A percentile compares a stretch with the other conserved stretches of the same genome.
phyloP scores from a whole-genome alignment of 73 alveolate species.

The Paramecium biaurelia region DNA sequence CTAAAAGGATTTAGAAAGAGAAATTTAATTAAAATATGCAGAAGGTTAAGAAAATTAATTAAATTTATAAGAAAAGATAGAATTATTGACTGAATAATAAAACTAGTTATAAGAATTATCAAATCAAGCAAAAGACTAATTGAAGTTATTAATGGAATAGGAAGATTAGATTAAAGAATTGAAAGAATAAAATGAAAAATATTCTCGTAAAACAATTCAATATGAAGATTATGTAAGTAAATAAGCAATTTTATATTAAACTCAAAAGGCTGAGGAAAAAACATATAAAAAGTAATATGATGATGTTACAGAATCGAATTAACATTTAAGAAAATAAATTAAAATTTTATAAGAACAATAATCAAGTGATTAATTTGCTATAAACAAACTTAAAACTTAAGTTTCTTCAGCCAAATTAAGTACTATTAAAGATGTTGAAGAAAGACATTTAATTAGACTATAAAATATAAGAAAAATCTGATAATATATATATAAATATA shows the following conservation, averaged over 20 bases:
- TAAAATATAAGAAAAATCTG: conserved; percentile 31
- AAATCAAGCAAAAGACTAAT: neutral
- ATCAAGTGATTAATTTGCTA: neutral
- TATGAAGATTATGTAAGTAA: conserved; percentile 7
- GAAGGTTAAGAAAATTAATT: neutral
- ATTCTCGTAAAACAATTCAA: neutral
- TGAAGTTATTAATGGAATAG: neutral
- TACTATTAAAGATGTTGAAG: conserved; percentile 11
- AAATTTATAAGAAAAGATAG: neutral
- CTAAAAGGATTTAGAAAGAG: neutral
- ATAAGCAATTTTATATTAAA: neutral
- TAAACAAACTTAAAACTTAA: neutral
- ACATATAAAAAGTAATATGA: neutral
- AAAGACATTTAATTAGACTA: neutral
- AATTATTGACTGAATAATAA: neutral
- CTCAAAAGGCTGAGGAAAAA: neutral
- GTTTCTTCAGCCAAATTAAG: neutral
- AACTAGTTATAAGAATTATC: neutral
- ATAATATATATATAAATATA: neutral
- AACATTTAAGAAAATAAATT: neutral
- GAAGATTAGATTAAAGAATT: neutral
- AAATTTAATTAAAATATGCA: neutral
- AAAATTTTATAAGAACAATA: neutral
- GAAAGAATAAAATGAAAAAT: neutral
- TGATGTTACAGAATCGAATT: neutral